Evolutionary conservation across 2,329 filamentous ascomycete species (phyloP).

Genomic region (Pezicula carpinea): DNA sequence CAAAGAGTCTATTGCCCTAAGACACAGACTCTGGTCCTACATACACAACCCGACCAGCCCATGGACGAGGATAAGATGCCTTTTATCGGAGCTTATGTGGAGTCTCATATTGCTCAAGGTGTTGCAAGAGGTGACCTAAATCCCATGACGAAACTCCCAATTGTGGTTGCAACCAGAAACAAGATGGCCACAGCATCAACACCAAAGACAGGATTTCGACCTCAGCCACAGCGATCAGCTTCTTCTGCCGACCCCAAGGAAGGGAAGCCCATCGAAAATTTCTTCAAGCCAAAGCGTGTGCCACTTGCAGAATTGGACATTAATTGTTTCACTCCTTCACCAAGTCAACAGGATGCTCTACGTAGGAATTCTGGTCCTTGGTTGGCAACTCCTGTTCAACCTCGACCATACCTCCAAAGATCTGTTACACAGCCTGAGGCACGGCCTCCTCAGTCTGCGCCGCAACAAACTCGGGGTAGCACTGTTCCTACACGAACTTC

Average conservation of each 20-base stretch:
- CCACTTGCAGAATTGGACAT: conserved; percentile 64
- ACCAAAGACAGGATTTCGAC: conserved; percentile 13
- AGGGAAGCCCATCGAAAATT: conserved; percentile 56
- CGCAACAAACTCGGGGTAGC: conserved; percentile 30
- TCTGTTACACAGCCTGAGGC: conserved; percentile 24
- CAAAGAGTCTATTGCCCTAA: conserved; percentile 90
- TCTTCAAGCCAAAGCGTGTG: conserved; percentile 59
- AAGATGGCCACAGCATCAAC: conserved; percentile 15
- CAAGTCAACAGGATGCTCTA: conserved; percentile 56
- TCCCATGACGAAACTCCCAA: conserved; percentile 76
- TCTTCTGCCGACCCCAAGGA: conserved; percentile 50
- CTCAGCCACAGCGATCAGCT: conserved; percentile 13
- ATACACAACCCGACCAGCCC: conserved; percentile 62
- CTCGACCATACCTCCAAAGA: conserved; percentile 22
- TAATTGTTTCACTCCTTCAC: conserved; percentile 62
- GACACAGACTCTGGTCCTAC: conserved; percentile 64
- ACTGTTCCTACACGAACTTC: conserved; percentile 36
- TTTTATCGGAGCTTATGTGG: conserved; percentile 74
- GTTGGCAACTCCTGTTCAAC: conserved; percentile 44
- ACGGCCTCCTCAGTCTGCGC: conserved; percentile 29
- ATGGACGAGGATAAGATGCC: conserved; percentile 66
- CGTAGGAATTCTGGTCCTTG: conserved; percentile 50
- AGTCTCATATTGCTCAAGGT: conserved; percentile 62
- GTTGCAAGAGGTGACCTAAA: conserved; percentile 81
- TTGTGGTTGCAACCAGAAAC: conserved; percentile 26